Evolutionary conservation across 257 asterid species (phyloP), one percentile per base, ranked within the genome.

Genomic region (Ballota nigra): DNA sequence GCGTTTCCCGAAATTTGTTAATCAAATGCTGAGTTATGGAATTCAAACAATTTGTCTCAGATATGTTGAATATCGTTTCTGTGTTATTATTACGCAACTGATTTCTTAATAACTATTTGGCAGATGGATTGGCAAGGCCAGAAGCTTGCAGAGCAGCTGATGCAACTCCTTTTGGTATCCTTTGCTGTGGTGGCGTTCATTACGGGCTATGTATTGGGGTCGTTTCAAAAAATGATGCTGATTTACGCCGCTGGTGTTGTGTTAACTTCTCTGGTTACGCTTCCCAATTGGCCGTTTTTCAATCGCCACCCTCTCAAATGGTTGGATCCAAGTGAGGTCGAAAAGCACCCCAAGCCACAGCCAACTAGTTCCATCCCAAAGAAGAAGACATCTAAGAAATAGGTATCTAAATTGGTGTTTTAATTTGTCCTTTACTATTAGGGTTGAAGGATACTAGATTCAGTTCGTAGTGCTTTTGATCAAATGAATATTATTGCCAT

Each of bases 51-150:
- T 13, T 45, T 45, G 52, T 45, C 8, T 1, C 18, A 45, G 7
- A 45, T 45, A 9, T 4, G 19, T 45, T 45, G 19, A 45, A 45
- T 13, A 45, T 40, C n/a, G 9, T 40, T 40, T 40, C 15, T 7
- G 15, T 40, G 15, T 40, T 43, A 3, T 43, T 43, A n/a, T n/a
- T 45, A 45, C n/a, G 28, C 4, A 41, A 71, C 60, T 74, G 31
- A 41, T 72, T 51, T 72, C 28, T 10, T 12, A 22, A 8, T 49
- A 43, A 41, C 53, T 49, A 49, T 5, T 63, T 33, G 63, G 41
- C 49, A 85, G 88, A 89, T 89, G 96, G 96, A 89, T 84, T 89
- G 96, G 95, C 87, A 89, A 84, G 96, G 96, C 56, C 96, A 89
- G 53, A 89, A 87, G 87, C 64, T 81, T 26, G 87, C 87, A 11